These are phyloP conservation scores for Apiospora phragmitis DNA, from an alignment of 2,329 filamentous ascomycete genomes.

Conservation along the genomic window DNA sequence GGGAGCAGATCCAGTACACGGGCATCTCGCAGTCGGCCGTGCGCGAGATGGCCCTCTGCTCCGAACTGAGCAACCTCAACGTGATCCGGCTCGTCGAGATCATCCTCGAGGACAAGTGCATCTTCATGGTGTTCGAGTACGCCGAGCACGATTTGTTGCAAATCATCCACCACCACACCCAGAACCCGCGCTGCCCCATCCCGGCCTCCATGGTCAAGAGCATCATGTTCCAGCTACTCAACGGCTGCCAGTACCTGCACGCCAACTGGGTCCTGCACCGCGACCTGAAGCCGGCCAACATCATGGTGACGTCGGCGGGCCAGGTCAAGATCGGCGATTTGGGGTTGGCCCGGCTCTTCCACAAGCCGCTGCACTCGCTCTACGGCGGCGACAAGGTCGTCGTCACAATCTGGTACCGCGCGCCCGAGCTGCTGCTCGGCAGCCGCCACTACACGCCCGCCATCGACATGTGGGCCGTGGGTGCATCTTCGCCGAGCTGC, in stretches of 20 bases:
- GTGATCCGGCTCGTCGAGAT: conserved; percentile 92
- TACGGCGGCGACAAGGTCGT: conserved; percentile 97
- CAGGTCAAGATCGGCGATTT: conserved; percentile 95
- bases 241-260: conserved; percentile 92
- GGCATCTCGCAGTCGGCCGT: conserved; percentile 97
- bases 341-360: conserved; percentile 87
- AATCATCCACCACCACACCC: conserved; percentile 96
- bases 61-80: conserved; percentile 84
- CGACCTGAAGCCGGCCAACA: conserved; percentile 96
- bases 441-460: conserved; percentile 96
- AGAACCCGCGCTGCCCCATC: conserved; percentile 84
- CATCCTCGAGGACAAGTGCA: conserved; percentile 97
- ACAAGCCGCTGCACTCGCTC: conserved; percentile 88
- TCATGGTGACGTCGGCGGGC: conserved; percentile 91
- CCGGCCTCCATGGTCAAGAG: conserved; percentile 87
- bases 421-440: conserved; percentile 88
- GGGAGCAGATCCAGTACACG: conserved; percentile 90
- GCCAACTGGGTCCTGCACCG: conserved; percentile 96
- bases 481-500: conserved; percentile 93
- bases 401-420: conserved; percentile 98
- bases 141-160: conserved; percentile 96
- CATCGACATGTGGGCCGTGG: conserved; percentile 98
- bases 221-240: conserved; percentile 93
- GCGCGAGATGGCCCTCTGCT: conserved; percentile 95
- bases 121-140: conserved; percentile 99